A percentile compares a stretch with the other conserved stretches of the same genome.
These are phyloP conservation scores for Pythium pyrilobum DNA, from an alignment of 352 stramenopile genomes.

Conservation along the genomic window DNA sequence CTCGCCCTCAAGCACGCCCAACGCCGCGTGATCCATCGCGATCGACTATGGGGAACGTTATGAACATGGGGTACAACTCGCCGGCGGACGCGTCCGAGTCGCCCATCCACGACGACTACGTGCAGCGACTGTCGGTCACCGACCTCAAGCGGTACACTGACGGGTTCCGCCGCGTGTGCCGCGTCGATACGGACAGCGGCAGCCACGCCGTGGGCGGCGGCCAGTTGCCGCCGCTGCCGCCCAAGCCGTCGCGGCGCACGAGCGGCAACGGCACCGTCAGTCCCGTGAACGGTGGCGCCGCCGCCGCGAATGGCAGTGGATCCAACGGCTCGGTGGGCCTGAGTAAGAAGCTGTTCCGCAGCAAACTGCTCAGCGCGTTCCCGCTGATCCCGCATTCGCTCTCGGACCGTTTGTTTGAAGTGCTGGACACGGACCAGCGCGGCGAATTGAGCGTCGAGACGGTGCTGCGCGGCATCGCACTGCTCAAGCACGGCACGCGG, in stretches of 20 bases:
- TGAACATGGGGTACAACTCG: conserved; percentile 41
- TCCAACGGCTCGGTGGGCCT: conserved; percentile 19
- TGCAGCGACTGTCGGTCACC: conserved; percentile 44
- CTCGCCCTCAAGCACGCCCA: not conserved
- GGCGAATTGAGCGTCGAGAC: conserved; percentile 59
- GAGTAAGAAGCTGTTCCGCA: conserved; percentile 75
- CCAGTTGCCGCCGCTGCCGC: conserved; percentile 13
- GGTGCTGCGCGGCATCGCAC: conserved; percentile 61
- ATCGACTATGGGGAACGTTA: conserved; percentile 58
- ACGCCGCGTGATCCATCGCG: not conserved
- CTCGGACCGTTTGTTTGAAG: conserved; percentile 79
- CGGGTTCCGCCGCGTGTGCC: conserved; percentile 66
- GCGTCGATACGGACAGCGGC: conserved; percentile 24
- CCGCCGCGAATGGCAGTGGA: not conserved
- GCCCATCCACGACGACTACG: conserved; percentile 31
- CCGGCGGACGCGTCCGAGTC: not conserved
- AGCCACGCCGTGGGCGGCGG: conserved; percentile 3
- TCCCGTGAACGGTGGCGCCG: conserved; percentile 1
- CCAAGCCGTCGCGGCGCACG: conserved; percentile 15
- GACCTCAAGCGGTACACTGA: conserved; percentile 72
- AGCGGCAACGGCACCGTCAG: conserved; percentile 10
- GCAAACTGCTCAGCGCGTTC: conserved; percentile 72
- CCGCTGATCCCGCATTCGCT: conserved; percentile 76
- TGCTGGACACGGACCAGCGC: conserved; percentile 67
- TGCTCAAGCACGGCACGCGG: conserved; percentile 67